Evolutionary conservation across 495 filamentous ascomycete genomes (phyloP).

Genomic region (Penicillium coprophilum): DNA sequence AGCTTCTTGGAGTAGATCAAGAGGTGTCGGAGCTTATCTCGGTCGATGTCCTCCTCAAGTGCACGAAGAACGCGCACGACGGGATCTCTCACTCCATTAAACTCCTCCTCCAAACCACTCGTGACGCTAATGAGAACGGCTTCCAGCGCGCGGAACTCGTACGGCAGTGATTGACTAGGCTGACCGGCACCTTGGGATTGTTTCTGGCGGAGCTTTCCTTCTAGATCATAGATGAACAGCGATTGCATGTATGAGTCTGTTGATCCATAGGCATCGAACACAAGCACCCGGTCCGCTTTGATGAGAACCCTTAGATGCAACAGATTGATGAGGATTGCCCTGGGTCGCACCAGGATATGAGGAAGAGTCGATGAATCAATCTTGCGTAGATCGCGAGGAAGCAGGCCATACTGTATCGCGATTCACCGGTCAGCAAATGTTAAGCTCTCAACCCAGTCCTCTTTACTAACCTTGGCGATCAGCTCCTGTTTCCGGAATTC

Average conservation of each 20-base stretch:
- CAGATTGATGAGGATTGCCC: conserved; percentile 91
- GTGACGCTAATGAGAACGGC: conserved; percentile 66
- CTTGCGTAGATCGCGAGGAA: conserved; percentile 94
- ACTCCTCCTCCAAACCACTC: conserved; percentile 84
- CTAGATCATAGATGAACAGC: conserved; percentile 90
- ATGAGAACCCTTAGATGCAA: conserved; percentile 92
- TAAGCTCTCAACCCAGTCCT: not conserved
- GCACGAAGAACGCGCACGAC: conserved; percentile 85
- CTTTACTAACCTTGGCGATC: conserved; percentile 77
- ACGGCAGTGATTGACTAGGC: conserved; percentile 54
- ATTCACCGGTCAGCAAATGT: not conserved
- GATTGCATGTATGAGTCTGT: conserved; percentile 93
- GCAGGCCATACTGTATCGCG: conserved; percentile 74
- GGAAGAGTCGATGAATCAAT: conserved; percentile 98
- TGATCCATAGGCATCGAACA: conserved; percentile 95
- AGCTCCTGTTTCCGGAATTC: conserved; percentile 97
- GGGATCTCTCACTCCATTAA: conserved; percentile 86
- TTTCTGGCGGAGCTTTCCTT: conserved; percentile 62
- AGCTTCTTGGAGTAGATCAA: conserved; percentile 93
- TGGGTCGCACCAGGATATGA: conserved; percentile 91
- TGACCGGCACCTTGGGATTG: conserved; percentile 41
- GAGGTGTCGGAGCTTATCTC: conserved; percentile 86
- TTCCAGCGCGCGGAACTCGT: conserved; percentile 62
- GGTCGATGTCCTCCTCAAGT: conserved; percentile 94
- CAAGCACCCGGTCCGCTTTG: conserved; percentile 87